Evolutionary conservation across 768 basidiomycete species (phyloP).

Genomic region (Russula sp.): DNA sequence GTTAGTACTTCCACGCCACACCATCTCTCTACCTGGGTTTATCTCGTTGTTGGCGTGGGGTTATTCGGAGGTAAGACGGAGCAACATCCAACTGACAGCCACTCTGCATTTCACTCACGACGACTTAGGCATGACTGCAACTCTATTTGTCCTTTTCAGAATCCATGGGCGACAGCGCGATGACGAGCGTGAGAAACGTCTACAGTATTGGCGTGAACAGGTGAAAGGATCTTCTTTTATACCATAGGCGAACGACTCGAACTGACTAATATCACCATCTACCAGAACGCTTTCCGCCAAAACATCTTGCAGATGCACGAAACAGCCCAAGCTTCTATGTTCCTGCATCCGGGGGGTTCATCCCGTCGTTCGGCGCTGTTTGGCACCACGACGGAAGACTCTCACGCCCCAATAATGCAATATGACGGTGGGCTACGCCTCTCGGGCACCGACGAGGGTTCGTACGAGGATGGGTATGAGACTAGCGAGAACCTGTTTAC

Average conservation of each 20-base stretch:
- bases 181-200: slow-evolving; percentile 74
- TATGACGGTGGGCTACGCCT: slow-evolving; percentile 47
- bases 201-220: slow-evolving; percentile 90
- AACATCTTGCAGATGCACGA: slow-evolving; percentile 78
- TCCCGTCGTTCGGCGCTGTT: slow-evolving; percentile 51
- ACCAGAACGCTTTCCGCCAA: slow-evolving; percentile 73
- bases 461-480: slow-evolving; percentile 44
- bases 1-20: slow-evolving; percentile 54
- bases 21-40: slow-evolving; percentile 66
- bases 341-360: slow-evolving; percentile 40
- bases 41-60: slow-evolving; percentile 64
- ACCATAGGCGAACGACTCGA: background rate
- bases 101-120: background rate
- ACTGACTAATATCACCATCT: slow-evolving; percentile 12
- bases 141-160: slow-evolving; percentile 64
- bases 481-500: slow-evolving; percentile 46
- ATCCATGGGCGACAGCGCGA: slow-evolving; percentile 71
- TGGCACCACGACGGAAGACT: slow-evolving; percentile 51
- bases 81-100: background rate
- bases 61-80: slow-evolving; percentile 62
- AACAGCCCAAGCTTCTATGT: slow-evolving; percentile 62
- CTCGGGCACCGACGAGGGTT: slow-evolving; percentile 41
- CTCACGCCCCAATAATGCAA: slow-evolving; percentile 52
- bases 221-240: slow-evolving; percentile 37
- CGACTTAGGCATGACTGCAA: slow-evolving; percentile 65